Conservation (phyloP, 2,329 filamentous ascomycete genomes). For the Cladophialophora carrionii region DNA sequence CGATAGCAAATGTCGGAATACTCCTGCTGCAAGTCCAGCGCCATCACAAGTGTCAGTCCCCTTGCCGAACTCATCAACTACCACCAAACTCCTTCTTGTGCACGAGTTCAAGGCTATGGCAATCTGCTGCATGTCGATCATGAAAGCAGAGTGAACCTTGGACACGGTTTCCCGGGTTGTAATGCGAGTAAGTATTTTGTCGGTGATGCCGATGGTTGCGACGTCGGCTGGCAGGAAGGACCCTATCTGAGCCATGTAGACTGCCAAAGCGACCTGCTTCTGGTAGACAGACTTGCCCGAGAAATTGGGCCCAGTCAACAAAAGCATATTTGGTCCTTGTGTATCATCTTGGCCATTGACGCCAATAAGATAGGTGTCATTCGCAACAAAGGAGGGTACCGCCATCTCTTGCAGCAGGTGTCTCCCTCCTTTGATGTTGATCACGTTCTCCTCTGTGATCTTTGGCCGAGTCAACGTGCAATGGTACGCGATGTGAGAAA, state of each 20-base stretch:
- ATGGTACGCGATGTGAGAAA: conserved; percentile 74
- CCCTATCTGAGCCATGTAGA: conserved; percentile 90
- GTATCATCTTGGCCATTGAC: conserved; percentile 48
- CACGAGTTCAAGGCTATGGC: conserved; percentile 74
- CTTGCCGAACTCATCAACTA: conserved; percentile 92
- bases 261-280: conserved; percentile 87
- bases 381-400: conserved; percentile 78
- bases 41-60: conserved; percentile 64
- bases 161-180: conserved; percentile 72
- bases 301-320: conserved; percentile 92
- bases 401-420: conserved; percentile 86
- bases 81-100: conserved; percentile 74
- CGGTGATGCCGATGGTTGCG: conserved; percentile 81
- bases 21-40: conserved; percentile 65
- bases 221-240: conserved; percentile 82
- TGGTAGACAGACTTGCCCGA: conserved; percentile 96
- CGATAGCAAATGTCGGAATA: conserved; percentile 61
- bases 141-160: conserved; percentile 67
- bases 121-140: conserved; percentile 86
- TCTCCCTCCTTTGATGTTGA: conserved; percentile 74
- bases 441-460: conserved; percentile 70
- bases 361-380: conserved; percentile 72
- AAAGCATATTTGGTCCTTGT: conserved; percentile 66
- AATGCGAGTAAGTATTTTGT: conserved; percentile 87
- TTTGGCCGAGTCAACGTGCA: conserved; percentile 72